phyloP scores from a whole-genome alignment of 306 rosid genomes.

The Alnus glutinosa region DNA sequence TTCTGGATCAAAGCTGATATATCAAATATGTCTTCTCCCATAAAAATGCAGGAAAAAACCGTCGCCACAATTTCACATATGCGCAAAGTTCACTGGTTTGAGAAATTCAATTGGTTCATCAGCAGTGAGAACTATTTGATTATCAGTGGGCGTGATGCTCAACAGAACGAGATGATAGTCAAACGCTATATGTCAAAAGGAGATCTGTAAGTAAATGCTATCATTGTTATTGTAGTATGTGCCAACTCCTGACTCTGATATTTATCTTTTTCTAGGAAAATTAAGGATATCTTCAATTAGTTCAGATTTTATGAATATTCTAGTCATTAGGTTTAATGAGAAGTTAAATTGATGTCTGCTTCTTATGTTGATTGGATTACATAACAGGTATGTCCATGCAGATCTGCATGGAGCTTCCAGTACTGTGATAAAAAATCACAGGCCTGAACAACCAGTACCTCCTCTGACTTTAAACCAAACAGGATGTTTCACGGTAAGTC shows the following conservation, averaged over 20 bases:
- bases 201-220: constrained; percentile 80
- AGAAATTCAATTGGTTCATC: constrained; percentile 96
- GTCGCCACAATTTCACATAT: constrained; percentile 91
- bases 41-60: constrained; percentile 76
- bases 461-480: constrained; percentile 94
- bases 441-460: constrained; percentile 84
- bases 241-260: background rate
- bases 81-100: constrained; percentile 99
- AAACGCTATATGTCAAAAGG: constrained; percentile 98
- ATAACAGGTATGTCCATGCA: constrained; percentile 84
- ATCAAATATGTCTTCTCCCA: constrained; percentile 4
- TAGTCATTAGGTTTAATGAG: constrained; percentile 8
- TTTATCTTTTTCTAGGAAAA: background rate
- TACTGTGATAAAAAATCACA: constrained; percentile 87
- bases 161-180: constrained; percentile 98
- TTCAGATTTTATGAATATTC: constrained; percentile 2
- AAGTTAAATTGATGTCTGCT: constrained; percentile 31
- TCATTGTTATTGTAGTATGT: constrained; percentile 3
- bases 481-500: constrained; percentile 90
- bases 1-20: background rate
- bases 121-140: constrained; percentile 98
- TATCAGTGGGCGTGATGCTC: constrained; percentile 99
- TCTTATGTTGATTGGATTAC: constrained; percentile 36
- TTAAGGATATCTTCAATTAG: background rate
- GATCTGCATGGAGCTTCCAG: constrained; percentile 98